A percentile compares a stretch with the other conserved stretches of the same genome.
phyloP scores from a whole-genome alignment of 2,329 filamentous ascomycete genomes.

The Remersonia thermophila region DNA sequence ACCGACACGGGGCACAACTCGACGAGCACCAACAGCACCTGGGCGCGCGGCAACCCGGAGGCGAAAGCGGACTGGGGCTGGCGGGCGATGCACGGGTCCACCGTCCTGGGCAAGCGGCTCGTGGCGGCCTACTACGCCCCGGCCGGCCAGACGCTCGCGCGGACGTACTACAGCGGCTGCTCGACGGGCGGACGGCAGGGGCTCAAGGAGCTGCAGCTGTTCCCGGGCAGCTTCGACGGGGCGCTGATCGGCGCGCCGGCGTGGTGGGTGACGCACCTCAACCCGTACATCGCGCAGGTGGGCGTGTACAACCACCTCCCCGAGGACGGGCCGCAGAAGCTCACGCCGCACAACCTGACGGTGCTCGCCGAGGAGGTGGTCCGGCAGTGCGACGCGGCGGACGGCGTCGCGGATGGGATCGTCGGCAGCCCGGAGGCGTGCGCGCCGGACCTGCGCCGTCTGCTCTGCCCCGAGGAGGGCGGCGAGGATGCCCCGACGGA shows the following conservation, averaged over 20 bases:
- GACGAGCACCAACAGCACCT: constrained; percentile 20
- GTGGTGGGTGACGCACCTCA: constrained; percentile 30
- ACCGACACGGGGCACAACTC: constrained; percentile 33
- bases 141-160: constrained; percentile 20
- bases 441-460: constrained; percentile 24
- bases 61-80: constrained; percentile 28
- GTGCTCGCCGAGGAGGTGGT: constrained; percentile 28
- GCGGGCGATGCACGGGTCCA: constrained; percentile 35
- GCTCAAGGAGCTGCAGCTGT: constrained; percentile 38
- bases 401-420: constrained; percentile 35
- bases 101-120: constrained; percentile 36
- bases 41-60: constrained; percentile 28
- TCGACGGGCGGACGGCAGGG: constrained; percentile 50
- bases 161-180: constrained; percentile 43
- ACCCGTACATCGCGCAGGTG: constrained; percentile 23
- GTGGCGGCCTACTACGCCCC: constrained; percentile 36
- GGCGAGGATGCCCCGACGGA: constrained; percentile 12
- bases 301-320: constrained; percentile 33
- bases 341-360: constrained; percentile 29
- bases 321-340: constrained; percentile 26
- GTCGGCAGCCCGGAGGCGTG: constrained; percentile 33
- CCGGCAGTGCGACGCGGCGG: constrained; percentile 34
- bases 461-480: constrained; percentile 31
- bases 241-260: constrained; percentile 38
- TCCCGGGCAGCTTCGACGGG: constrained; percentile 45